phyloP scores from a whole-genome alignment of 2,329 filamentous ascomycete genomes.

The Beauveria sp. region DNA sequence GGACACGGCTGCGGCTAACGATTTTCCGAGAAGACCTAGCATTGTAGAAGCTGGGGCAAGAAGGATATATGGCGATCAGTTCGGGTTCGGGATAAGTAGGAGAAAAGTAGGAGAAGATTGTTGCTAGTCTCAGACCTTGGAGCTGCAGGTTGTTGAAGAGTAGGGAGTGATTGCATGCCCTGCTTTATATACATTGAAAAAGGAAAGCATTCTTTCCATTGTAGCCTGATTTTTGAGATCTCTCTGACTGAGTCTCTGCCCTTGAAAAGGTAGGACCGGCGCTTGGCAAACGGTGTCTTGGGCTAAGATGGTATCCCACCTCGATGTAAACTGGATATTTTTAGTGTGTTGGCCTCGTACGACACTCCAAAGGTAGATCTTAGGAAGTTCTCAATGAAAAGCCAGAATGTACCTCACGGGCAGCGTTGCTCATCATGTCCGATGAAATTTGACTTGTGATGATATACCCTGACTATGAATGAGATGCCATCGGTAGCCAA shows the following conservation, averaged over 20 bases:
- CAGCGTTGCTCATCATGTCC: slow-evolving; percentile 1
- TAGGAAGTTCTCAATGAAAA: neutral
- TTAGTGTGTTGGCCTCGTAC: neutral
- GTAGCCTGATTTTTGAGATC: neutral
- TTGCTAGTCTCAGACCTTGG: neutral
- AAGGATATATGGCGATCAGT: neutral
- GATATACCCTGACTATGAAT: neutral
- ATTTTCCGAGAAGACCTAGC: slow-evolving; percentile 19
- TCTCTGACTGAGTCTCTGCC: neutral
- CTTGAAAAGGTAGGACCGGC: neutral
- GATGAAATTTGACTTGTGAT: neutral
- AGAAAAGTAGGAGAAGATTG: neutral
- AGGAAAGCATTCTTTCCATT: neutral
- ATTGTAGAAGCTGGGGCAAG: slow-evolving; percentile 15
- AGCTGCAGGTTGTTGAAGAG: neutral
- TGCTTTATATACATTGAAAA: neutral
- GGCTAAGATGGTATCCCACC: neutral
- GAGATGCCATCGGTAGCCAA: neutral
- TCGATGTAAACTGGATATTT: neutral
- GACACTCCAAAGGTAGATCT: neutral
- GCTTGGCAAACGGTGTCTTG: slow-evolving; percentile 2
- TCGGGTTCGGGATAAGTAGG: too few species aligned
- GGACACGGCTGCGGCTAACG: slow-evolving; percentile 20
- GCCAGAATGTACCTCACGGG: neutral
- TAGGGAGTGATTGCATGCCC: neutral